Conservation (phyloP, 2,329 filamentous ascomycete species). For the Sporothrix inflata region DNA sequence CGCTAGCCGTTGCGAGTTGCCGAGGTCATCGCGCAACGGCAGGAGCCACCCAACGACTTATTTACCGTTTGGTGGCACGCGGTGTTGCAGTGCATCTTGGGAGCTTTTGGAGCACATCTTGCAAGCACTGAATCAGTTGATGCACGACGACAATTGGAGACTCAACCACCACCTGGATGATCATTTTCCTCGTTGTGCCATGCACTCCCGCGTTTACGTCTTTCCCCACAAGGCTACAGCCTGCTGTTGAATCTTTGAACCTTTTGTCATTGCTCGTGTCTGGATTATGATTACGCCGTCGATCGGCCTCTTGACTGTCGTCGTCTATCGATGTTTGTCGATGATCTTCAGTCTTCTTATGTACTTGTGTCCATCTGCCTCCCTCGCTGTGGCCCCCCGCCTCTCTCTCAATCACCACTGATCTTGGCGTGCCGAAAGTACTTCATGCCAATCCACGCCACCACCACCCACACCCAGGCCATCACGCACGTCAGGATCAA, state of each 20-base stretch:
- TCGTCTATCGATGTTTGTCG: background rate
- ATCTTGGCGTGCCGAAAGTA: conserved; percentile 98
- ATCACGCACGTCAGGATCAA: conserved; percentile 93
- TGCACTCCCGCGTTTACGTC: background rate
- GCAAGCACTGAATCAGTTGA: background rate
- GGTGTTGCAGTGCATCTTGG: background rate
- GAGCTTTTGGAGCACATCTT: too few species aligned
- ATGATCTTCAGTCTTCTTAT: background rate
- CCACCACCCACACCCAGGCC: conserved; percentile 98
- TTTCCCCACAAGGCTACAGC: background rate
- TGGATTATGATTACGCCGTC: background rate
- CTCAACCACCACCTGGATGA: background rate
- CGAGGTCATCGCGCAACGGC: conserved; percentile 3
- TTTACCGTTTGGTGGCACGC: background rate
- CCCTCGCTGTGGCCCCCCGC: background rate
- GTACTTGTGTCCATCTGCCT: background rate
- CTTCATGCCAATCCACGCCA: conserved; percentile 99
- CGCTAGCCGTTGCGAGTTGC: conserved; percentile 2
- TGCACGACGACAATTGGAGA: background rate
- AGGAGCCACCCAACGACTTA: background rate
- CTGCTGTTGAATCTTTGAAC: background rate
- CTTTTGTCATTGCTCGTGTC: conserved; percentile 6
- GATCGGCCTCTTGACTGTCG: background rate
- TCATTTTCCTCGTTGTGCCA: background rate
- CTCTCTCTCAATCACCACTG: conserved; percentile 56